These are phyloP conservation scores for Gyromitra esculenta DNA, from an alignment of 2,329 filamentous ascomycete genomes.

Conservation along the genomic window DNA sequence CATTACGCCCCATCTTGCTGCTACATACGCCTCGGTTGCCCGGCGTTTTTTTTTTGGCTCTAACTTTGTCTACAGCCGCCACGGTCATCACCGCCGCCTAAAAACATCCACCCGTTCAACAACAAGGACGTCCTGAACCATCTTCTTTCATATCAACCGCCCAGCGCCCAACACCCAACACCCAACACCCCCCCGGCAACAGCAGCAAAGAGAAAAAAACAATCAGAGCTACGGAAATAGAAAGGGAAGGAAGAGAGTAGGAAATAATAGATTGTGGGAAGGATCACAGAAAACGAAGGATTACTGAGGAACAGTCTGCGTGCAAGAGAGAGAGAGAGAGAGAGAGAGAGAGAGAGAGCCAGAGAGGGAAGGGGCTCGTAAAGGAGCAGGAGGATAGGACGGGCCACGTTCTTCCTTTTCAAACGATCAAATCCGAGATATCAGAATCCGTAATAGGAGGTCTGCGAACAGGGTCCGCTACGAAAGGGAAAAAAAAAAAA, in stretches of 20 bases:
- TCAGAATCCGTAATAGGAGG: conserved; percentile 36
- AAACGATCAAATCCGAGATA: conserved; percentile 15
- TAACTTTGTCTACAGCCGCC: conserved; percentile 40
- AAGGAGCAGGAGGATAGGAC: conserved; percentile 30
- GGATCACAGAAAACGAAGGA: conserved; percentile 7
- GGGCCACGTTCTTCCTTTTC: conserved; percentile 28
- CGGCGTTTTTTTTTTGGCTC: conserved; percentile 20
- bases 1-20: conserved; percentile 16
- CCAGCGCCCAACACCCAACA: conserved; percentile 25
- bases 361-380: conserved; percentile 42
- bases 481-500: background rate
- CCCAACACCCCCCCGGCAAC: background rate
- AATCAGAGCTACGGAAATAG: conserved; percentile 34
- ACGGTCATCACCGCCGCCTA: conserved; percentile 47
- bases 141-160: conserved; percentile 5
- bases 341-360: conserved; percentile 6
- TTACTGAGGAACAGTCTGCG: background rate
- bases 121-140: conserved; percentile 14
- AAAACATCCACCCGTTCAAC: conserved; percentile 30
- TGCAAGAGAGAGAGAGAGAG: background rate
- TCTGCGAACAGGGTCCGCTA: conserved; percentile 21
- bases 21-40: conserved; percentile 31
- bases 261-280: conserved; percentile 25
- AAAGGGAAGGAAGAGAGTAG: conserved; percentile 18
- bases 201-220: background rate